Conservation (phyloP, 2,329 filamentous ascomycete genomes). For the Colletotrichum scovillei region DNA sequence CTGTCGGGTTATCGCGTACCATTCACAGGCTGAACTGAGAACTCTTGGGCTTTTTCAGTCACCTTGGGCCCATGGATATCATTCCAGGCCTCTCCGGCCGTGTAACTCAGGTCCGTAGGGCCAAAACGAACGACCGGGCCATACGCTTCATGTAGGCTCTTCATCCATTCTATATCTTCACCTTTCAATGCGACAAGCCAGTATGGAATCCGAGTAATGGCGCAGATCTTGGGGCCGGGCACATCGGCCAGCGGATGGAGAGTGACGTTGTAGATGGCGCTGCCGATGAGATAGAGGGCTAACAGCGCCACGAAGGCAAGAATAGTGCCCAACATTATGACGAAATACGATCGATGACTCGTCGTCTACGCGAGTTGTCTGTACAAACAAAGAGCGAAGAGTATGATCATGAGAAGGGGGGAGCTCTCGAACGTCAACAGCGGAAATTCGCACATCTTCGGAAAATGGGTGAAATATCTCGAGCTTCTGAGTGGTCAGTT, state of each 20-base stretch:
- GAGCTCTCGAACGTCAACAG: background rate
- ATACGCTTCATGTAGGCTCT: slow-evolving; percentile 37
- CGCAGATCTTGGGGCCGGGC: slow-evolving; percentile 38
- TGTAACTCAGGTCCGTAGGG: slow-evolving; percentile 39
- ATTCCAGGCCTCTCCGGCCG: slow-evolving; percentile 38
- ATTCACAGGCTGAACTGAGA: slow-evolving; percentile 36
- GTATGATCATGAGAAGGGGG: background rate
- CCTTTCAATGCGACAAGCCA: slow-evolving; percentile 38
- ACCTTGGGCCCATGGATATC: slow-evolving; percentile 36
- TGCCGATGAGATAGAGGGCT: slow-evolving; percentile 20
- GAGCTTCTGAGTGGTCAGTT: slow-evolving; percentile 2
- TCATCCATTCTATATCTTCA: slow-evolving; percentile 38
- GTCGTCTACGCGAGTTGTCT: background rate
- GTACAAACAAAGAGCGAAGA: background rate
- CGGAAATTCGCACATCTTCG: background rate
- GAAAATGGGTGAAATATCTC: slow-evolving; percentile 1
- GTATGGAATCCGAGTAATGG: slow-evolving; percentile 40
- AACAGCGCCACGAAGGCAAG: slow-evolving; percentile 1
- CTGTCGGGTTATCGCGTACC: slow-evolving; percentile 7
- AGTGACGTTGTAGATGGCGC: slow-evolving; percentile 38
- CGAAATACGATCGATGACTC: background rate
- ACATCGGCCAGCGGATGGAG: slow-evolving; percentile 40
- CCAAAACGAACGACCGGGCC: slow-evolving; percentile 38
- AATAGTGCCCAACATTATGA: slow-evolving; percentile 1
- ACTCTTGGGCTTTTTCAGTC: slow-evolving; percentile 34